Conservation (phyloP, 1,284 basidiomycete species). For the Leccinum fallax region DNA sequence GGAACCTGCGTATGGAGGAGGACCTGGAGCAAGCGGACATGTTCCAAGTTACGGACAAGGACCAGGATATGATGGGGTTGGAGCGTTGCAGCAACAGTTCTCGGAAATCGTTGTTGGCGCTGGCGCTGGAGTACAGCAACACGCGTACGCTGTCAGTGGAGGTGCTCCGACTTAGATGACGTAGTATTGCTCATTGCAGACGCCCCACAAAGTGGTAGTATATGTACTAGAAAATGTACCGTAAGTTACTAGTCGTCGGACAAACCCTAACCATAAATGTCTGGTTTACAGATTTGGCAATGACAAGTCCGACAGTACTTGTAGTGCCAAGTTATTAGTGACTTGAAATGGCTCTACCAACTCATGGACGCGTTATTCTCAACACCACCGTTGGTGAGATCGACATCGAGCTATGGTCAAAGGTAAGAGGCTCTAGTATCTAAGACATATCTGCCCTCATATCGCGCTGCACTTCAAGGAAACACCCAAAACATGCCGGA, state of each 20-base stretch:
- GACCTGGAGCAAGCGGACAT: conserved; percentile 27
- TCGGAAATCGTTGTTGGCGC: conserved; percentile 34
- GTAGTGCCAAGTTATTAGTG: not conserved
- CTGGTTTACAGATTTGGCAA: not conserved
- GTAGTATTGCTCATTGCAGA: not conserved
- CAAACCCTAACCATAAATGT: conserved; percentile 31
- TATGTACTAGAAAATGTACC: not conserved
- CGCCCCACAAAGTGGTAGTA: not conserved
- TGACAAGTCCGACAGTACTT: not conserved
- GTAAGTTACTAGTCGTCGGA: not conserved
- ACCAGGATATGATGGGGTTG: conserved; percentile 26
- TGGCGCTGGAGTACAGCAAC: conserved; percentile 26
- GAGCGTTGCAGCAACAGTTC: conserved; percentile 33
- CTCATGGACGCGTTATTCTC: conserved; percentile 84
- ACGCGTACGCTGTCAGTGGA: conserved; percentile 26
- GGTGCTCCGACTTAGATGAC: conserved; percentile 19
- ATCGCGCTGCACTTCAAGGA: conserved; percentile 53
- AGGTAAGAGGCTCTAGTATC: conserved; percentile 48
- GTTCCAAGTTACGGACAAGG: conserved; percentile 18
- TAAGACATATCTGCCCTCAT: not conserved
- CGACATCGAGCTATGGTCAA: conserved; percentile 94
- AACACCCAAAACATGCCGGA: conserved; percentile 91
- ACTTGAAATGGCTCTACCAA: conserved; percentile 70
- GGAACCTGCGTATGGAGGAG: conserved; percentile 22
- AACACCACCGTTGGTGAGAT: conserved; percentile 92